Conservation (phyloP, 75 land plant genomes). For the Larix kaempferi region DNA sequence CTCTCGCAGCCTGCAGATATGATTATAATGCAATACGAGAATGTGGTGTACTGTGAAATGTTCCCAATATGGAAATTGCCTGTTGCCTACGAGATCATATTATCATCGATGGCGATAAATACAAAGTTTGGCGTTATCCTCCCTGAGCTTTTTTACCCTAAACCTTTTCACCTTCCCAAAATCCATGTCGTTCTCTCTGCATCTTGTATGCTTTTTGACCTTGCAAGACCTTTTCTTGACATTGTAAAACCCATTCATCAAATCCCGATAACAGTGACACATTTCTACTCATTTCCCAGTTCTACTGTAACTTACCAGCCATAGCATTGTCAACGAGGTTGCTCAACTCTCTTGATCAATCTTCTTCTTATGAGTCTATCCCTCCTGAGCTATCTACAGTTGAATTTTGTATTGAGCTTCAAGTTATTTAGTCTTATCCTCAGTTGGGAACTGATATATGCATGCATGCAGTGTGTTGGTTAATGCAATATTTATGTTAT, state of each 20-base stretch:
- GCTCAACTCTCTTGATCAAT: slow-evolving; percentile 24
- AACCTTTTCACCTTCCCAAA: not conserved
- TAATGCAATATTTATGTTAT: no score
- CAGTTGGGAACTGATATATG: no score
- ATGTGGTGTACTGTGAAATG: not conserved
- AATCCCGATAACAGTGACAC: not conserved
- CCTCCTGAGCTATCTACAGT: slow-evolving; percentile 59
- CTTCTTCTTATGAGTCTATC: slow-evolving; percentile 53
- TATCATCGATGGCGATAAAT: not conserved
- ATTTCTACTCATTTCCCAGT: not conserved
- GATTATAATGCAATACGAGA: no score
- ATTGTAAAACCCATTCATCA: slow-evolving; percentile 55
- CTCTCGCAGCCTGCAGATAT: no score
- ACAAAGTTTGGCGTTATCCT: slow-evolving; percentile 41
- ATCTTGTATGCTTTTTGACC: slow-evolving; percentile 44
- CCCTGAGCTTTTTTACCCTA: slow-evolving; percentile 43
- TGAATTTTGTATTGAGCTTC: no score
- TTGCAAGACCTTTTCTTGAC: slow-evolving; percentile 85
- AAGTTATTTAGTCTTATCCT: no score
- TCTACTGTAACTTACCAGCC: not conserved
- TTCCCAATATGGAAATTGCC: not conserved
- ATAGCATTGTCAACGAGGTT: not conserved
- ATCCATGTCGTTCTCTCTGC: not conserved
- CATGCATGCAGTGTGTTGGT: no score
- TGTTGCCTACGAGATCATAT: not conserved